Evolutionary conservation across 2,329 filamentous ascomycete genomes (phyloP).

Genomic region (Calonectria fujianensis): DNA sequence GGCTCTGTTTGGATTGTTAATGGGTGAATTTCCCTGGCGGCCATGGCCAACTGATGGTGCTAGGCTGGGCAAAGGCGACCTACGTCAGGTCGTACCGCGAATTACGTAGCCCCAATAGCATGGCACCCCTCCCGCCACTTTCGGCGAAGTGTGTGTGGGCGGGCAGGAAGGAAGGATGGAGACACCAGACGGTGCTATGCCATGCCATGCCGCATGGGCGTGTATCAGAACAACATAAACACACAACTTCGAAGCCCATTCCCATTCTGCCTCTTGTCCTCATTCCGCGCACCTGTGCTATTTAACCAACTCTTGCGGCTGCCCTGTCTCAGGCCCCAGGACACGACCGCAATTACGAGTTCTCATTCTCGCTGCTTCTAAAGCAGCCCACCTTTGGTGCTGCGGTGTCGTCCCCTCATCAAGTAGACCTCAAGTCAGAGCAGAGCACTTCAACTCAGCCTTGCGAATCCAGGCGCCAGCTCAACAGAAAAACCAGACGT

Average conservation of each 20-base stretch:
- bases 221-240: constrained; percentile 23
- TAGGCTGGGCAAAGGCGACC: constrained; percentile 11
- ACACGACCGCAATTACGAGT: background rate
- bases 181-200: constrained; percentile 11
- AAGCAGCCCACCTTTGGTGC: background rate
- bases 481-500: background rate
- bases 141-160: constrained; percentile 16
- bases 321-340: background rate
- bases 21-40: constrained; percentile 1
- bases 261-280: background rate
- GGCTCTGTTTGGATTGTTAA: background rate
- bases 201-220: constrained; percentile 22
- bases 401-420: background rate
- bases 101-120: constrained; percentile 37
- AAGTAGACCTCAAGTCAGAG: background rate
- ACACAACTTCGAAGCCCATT: background rate
- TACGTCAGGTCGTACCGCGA: constrained; percentile 31
- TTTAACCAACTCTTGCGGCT: background rate
- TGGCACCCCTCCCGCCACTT: constrained; percentile 28
- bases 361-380: background rate
- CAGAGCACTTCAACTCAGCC: constrained; percentile 7
- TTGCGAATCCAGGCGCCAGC: background rate
- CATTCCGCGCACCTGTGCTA: background rate
- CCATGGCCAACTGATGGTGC: constrained; percentile 3
- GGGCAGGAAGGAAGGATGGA: constrained; percentile 21